phyloP scores from a whole-genome alignment of 352 stramenopile species.

The Phytophthora macrochlamydospora region DNA sequence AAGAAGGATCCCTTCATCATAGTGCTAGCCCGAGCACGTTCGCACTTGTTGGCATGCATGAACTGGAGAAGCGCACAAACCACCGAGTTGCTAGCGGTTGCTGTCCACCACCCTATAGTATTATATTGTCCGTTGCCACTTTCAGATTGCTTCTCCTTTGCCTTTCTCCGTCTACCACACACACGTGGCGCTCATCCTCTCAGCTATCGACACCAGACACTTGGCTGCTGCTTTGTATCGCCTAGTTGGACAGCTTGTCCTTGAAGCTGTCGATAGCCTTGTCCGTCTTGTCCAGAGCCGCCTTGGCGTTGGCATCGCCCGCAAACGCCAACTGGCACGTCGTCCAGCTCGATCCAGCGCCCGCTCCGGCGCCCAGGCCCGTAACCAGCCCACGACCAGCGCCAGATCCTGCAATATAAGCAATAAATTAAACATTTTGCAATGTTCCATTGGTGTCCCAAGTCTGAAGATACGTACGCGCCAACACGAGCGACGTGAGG shows the following conservation, averaged over 20 bases:
- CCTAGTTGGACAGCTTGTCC: constrained; percentile 52
- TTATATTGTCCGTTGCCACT: constrained; percentile 39
- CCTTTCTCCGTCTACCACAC: constrained; percentile 11
- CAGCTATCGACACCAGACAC: neutral
- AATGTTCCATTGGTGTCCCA: constrained; percentile 3
- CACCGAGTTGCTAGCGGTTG: constrained; percentile 17
- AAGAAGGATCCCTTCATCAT: constrained; percentile 7
- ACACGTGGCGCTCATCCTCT: neutral
- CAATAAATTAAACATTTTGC: neutral
- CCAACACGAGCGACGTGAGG: constrained; percentile 82
- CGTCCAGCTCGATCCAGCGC: constrained; percentile 84
- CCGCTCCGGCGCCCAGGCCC: constrained; percentile 71
- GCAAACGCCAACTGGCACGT: constrained; percentile 86
- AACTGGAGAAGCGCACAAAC: constrained; percentile 14
- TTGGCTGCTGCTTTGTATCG: constrained; percentile 1
- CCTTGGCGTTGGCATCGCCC: constrained; percentile 67
- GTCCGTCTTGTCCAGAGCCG: constrained; percentile 73
- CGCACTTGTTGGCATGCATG: neutral
- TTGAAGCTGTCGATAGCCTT: constrained; percentile 81
- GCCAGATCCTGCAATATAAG: constrained; percentile 53
- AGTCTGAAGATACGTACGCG: constrained; percentile 53
- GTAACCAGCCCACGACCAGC: constrained; percentile 66
- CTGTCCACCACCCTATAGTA: constrained; percentile 48
- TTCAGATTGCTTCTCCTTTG: constrained; percentile 17
- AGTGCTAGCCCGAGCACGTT: constrained; percentile 9